Base-by-base conservation (phyloP, 2,329 filamentous ascomycete species). In the Orbilia javanica region DNA sequence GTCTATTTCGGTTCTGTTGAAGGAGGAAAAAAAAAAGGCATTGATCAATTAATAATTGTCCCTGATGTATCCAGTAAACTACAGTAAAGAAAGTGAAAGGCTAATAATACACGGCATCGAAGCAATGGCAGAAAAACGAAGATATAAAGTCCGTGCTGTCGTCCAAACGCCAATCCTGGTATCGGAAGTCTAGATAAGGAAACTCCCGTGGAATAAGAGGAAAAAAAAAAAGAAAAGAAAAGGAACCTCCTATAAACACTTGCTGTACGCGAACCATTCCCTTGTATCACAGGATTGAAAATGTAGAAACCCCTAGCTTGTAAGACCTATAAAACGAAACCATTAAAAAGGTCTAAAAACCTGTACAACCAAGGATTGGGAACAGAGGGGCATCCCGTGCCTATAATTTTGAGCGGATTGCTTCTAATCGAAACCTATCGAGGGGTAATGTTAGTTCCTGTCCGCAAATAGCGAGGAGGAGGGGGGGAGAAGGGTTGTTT, bases 331-430 rank as follows among this genome's bases (percentile, higher is more conserved):
- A 46, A 44, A 34, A 55, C 57, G n/a, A 2, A 18, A 22, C 39
- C 53, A 52, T 27, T 18, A 22, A 50, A 50, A 36, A 18, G 36
- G 39, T 48, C 22, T 62, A 15, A 63, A 29, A 62, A 20, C 50
- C 39, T 25, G 25, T 53, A n/a, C 13, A 62, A 55, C 57, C 31
- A n/a, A 65, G 25, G 36, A 39, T 36, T 50, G 42, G 4, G 50
- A 75, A 22, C 42, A n/a, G 44, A 34, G 63, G 25, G 10, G 15
- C 46, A 3, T 31, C 42, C 67, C 22, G 44, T 44, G 44, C 64
- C 44, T 78, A 78, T 71, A 78, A 63, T 31, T 53, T 71, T 25
- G 74, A 78, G 18, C 74, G 74, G 53, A 78, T 78, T 20, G 74
- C 74, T 62, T 78, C 74, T 39, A 78, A 50, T 27, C 74, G 74